Percentiles rank a stretch among this genome's conserved stretches.
phyloP scores from a whole-genome alignment of 371 early-diverging fungal species.

The Lichtheimia corymbifera region DNA sequence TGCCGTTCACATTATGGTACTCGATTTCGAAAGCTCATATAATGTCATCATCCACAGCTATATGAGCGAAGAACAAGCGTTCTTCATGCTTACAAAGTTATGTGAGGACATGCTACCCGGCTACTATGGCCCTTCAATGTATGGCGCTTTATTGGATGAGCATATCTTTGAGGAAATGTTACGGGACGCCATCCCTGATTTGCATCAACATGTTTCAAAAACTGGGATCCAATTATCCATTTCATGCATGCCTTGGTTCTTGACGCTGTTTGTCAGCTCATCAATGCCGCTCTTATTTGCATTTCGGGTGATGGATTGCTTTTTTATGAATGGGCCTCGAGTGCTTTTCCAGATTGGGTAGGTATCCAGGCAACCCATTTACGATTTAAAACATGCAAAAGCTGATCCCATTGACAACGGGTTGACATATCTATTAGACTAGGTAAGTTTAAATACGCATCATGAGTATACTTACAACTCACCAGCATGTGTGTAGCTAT shows the following conservation, averaged over 20 bases:
- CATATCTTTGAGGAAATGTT: slow-evolving; percentile 90
- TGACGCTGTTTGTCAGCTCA: slow-evolving; percentile 90
- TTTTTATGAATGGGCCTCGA: slow-evolving; percentile 93
- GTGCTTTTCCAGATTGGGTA: slow-evolving; percentile 90
- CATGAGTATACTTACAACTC: too few relatives aligned
- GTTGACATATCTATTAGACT: too few relatives aligned
- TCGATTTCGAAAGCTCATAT: too few relatives aligned
- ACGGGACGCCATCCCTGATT: slow-evolving; percentile 71
- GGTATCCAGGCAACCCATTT: slow-evolving; percentile 12
- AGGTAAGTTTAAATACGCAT: too few relatives aligned
- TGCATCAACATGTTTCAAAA: slow-evolving; percentile 78
- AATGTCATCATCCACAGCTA: slow-evolving; percentile 45
- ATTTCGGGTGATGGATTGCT: slow-evolving; percentile 89
- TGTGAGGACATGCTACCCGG: slow-evolving; percentile 91
- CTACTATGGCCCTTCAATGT: slow-evolving; percentile 97
- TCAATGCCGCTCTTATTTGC: slow-evolving; percentile 89
- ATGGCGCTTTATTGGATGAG: slow-evolving; percentile 95
- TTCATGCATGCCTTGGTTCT: slow-evolving; percentile 96
- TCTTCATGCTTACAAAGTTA: slow-evolving; percentile 87
- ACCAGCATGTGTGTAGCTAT: neutral
- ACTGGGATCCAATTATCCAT: slow-evolving; percentile 92
- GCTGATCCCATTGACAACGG: too few relatives aligned
- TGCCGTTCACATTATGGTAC: too few relatives aligned
- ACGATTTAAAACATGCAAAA: too few relatives aligned
- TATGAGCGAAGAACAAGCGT: slow-evolving; percentile 95